Evolutionary conservation across 192 early-diverging fungal genomes (phyloP).

Genomic region (Geranomyces variabilis): DNA sequence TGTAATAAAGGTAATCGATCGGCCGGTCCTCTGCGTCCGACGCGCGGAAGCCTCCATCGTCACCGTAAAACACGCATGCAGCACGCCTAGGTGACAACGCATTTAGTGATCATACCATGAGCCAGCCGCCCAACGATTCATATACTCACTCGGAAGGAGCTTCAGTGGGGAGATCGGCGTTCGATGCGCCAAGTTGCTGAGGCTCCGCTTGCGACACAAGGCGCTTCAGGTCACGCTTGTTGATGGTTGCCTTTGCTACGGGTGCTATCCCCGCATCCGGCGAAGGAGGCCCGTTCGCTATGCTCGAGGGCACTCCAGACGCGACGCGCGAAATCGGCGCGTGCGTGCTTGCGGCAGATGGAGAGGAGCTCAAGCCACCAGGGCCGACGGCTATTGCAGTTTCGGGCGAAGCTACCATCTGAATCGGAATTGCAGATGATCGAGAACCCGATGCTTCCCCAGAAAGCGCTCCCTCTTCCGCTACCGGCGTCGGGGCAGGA

Average conservation of each 20-base stretch:
- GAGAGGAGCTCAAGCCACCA: no score
- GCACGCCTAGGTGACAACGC: conserved; percentile 52
- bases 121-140: background rate
- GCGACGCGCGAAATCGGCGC: no score
- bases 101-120: conserved; percentile 13
- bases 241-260: background rate
- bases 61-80: conserved; percentile 85
- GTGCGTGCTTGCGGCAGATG: no score
- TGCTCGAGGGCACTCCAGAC: background rate
- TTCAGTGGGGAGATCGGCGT: conserved; percentile 57
- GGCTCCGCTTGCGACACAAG: conserved; percentile 63
- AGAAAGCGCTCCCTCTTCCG: background rate
- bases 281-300: background rate
- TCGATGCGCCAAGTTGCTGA: conserved; percentile 53
- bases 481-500: background rate
- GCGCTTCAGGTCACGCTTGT: conserved; percentile 21
- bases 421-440: no score
- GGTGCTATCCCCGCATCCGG: background rate
- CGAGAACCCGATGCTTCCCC: no score
- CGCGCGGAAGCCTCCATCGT: conserved; percentile 85
- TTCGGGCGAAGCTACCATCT: background rate
- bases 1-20: conserved; percentile 46
- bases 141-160: conserved; percentile 58
- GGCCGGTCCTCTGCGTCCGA: conserved; percentile 74
- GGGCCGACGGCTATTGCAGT: background rate